phyloP scores from a whole-genome alignment of 768 basidiomycete species.

The Hydnomerulius pinastri region DNA sequence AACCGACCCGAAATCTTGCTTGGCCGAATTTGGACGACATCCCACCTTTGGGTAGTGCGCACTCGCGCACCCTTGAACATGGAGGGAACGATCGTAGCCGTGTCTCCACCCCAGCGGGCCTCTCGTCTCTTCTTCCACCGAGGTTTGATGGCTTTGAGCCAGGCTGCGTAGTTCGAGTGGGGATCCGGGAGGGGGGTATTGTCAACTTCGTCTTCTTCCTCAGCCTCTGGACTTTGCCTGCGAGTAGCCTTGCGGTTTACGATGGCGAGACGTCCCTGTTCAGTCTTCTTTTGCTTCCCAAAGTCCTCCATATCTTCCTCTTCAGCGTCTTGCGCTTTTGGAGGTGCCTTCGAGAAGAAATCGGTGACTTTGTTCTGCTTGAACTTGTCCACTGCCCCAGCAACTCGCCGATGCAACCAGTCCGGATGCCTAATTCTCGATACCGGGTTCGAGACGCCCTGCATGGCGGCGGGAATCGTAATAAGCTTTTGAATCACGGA shows the following conservation, averaged over 20 bases:
- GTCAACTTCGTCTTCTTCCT: constrained; percentile 26
- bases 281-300: constrained; percentile 24
- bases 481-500: constrained; percentile 99
- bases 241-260: constrained; percentile 51
- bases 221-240: constrained; percentile 44
- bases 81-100: constrained; percentile 55
- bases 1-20: constrained; percentile 80
- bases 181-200: constrained; percentile 61
- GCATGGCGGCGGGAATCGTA: constrained; percentile 98
- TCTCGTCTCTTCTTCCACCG: constrained; percentile 71
- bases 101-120: constrained; percentile 43
- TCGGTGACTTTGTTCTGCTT: constrained; percentile 98
- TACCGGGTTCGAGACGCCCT: constrained; percentile 95
- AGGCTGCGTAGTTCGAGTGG: constrained; percentile 64
- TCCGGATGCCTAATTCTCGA: constrained; percentile 96
- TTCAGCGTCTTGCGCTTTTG: constrained; percentile 8
- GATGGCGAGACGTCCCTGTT: constrained; percentile 50
- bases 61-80: constrained; percentile 72
- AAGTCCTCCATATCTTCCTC: constrained; percentile 67
- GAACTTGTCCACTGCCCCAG: constrained; percentile 91
- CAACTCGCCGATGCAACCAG: constrained; percentile 92
- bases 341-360: constrained; percentile 60
- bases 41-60: constrained; percentile 76
- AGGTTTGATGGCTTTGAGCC: constrained; percentile 75
- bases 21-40: constrained; percentile 86